Percentiles rank a stretch among this genome's conserved stretches.
These are phyloP conservation scores for Zygosaccharomyces pseudorouxii DNA, from an alignment of 805 yeast species.

Conservation along the genomic window DNA sequence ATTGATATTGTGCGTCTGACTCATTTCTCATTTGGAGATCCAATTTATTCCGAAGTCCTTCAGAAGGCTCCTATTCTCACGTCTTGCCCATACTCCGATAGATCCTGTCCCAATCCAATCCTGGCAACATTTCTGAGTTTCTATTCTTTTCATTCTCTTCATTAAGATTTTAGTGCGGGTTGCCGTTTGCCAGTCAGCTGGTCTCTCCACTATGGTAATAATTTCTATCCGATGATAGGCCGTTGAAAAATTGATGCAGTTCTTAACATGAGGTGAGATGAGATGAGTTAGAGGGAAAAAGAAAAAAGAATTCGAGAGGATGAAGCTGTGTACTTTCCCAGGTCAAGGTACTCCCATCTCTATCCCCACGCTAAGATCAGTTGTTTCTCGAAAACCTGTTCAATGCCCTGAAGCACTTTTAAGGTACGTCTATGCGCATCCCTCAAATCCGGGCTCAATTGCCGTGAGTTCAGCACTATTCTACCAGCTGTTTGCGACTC, in stretches of 20 bases:
- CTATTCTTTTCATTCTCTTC: too few relatives aligned
- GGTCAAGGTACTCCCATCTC: constrained; percentile 36
- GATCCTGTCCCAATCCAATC: too few relatives aligned
- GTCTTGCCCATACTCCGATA: too few relatives aligned
- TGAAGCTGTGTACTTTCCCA: constrained; percentile 33
- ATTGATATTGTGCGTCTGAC: too few relatives aligned
- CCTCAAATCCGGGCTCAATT: constrained; percentile 32
- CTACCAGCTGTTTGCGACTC: constrained; percentile 21
- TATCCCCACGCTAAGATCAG: constrained; percentile 23
- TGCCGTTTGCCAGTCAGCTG: too few relatives aligned
- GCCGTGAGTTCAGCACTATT: constrained; percentile 32
- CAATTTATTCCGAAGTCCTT: too few relatives aligned
- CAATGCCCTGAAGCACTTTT: constrained; percentile 23
- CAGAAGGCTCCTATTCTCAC: too few relatives aligned
- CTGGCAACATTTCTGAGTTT: too few relatives aligned
- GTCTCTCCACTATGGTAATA: too few relatives aligned
- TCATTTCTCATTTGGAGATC: too few relatives aligned
- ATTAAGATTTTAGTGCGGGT: too few relatives aligned
- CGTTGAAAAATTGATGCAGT: constrained; percentile 4
- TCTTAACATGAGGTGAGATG: constrained; percentile 10
- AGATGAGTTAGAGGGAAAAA: not conserved
- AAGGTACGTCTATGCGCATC: constrained; percentile 23
- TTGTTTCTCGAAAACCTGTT: constrained; percentile 22
- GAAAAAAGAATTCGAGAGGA: constrained; percentile 2
- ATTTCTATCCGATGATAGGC: too few relatives aligned